Conservation (phyloP, 2,329 filamentous ascomycete genomes). For the Colletotrichum lentis region DNA sequence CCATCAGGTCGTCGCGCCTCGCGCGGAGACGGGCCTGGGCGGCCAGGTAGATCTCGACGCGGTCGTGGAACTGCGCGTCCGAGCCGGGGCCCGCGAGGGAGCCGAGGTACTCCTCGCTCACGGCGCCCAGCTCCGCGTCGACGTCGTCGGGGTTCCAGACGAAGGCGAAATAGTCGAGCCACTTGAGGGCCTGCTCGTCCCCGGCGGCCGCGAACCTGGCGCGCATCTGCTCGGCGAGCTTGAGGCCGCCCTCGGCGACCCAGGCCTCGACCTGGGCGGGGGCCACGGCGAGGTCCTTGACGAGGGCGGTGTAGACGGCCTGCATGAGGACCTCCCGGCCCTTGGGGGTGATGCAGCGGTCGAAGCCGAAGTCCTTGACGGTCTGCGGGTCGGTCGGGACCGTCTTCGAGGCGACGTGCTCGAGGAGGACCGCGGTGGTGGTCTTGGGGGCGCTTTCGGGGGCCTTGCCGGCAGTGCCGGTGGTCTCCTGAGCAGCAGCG, state of each 20-base stretch:
- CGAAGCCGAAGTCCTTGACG: constrained; percentile 14
- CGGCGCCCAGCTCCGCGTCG: neutral
- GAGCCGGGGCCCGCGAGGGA: neutral
- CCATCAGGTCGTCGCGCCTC: neutral
- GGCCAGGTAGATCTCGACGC: neutral
- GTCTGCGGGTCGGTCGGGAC: constrained; percentile 6
- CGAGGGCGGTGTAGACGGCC: neutral
- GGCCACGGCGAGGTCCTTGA: neutral
- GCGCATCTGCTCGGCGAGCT: too few species aligned
- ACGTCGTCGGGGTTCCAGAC: constrained; percentile 17
- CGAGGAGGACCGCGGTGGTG: constrained; percentile 1
- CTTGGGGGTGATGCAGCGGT: neutral
- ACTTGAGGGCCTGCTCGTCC: too few species aligned
- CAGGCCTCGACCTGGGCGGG: too few species aligned
- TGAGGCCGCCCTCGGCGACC: too few species aligned
- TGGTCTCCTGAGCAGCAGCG: too few species aligned
- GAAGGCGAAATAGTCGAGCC: constrained; percentile 7
- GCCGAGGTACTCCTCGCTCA: neutral
- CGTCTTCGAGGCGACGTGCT: neutral
- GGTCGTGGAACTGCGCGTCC: neutral
- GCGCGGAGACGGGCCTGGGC: neutral
- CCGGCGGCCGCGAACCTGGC: too few species aligned
- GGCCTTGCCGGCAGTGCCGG: too few species aligned
- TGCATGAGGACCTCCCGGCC: neutral
- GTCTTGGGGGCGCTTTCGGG: too few species aligned